These are phyloP conservation scores for Penicillium sp. DNA, from an alignment of 2,329 filamentous ascomycete genomes.

Conservation along the genomic window DNA sequence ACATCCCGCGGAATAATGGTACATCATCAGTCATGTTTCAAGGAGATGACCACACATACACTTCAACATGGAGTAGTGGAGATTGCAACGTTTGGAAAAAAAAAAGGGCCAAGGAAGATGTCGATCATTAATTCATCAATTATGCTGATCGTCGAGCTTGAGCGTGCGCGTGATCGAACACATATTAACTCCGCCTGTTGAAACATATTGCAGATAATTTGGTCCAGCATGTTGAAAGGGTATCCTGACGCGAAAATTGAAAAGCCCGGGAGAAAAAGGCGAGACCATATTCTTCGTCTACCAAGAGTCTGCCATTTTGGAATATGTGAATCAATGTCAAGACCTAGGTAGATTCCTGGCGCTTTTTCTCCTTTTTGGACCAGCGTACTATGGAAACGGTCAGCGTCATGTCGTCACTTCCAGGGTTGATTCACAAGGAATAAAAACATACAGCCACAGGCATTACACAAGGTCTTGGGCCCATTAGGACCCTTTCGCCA, in stretches of 20 bases:
- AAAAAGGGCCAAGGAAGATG: not conserved
- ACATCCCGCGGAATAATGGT: not conserved
- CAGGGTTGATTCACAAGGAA: not conserved
- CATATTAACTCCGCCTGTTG: not conserved
- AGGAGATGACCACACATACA: conserved; percentile 2
- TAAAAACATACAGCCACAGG: conserved; percentile 69
- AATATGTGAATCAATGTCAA: not conserved
- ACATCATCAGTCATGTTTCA: conserved; percentile 1
- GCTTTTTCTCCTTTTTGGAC: conserved; percentile 76
- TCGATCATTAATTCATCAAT: conserved; percentile 15
- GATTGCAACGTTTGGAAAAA: not conserved
- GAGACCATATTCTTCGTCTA: not conserved
- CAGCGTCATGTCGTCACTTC: not conserved
- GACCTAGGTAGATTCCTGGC: conserved; percentile 27
- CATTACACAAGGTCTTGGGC: conserved; percentile 93
- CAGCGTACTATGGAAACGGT: conserved; percentile 49
- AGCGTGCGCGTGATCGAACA: not conserved
- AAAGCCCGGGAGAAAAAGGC: not conserved
- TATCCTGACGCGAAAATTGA: conserved; percentile 12
- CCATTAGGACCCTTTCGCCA: conserved; percentile 93
- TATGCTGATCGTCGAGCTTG: conserved; percentile 1
- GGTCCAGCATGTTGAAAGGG: conserved; percentile 2
- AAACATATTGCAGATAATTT: not conserved
- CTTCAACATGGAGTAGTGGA: not conserved
- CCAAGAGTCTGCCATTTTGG: not conserved